Evolutionary conservation across 2,329 filamentous ascomycete genomes (phyloP).

Genomic region (Colletotrichum echinochloae): DNA sequence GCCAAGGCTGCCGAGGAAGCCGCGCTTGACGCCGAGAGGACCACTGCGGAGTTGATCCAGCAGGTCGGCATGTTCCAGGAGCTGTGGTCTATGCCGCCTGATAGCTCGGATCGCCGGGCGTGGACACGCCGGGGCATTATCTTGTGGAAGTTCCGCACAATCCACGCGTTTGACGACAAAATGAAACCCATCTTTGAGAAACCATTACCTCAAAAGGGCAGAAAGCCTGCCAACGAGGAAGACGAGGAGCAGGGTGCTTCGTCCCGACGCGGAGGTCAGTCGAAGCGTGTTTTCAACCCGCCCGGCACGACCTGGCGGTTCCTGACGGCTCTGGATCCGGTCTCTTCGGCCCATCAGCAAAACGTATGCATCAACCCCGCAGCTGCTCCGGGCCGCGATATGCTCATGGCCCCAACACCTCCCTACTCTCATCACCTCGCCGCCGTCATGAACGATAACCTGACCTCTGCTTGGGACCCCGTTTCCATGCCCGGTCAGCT

Average conservation of each 20-base stretch:
- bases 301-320: conserved; percentile 71
- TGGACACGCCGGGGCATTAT: conserved; percentile 72
- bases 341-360: conserved; percentile 69
- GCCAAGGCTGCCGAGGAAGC: conserved; percentile 42
- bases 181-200: conserved; percentile 56
- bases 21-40: conserved; percentile 42
- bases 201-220: conserved; percentile 39
- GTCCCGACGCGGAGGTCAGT: conserved; percentile 25
- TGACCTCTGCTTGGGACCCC: conserved; percentile 62
- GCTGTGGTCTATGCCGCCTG: conserved; percentile 67
- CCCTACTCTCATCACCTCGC: conserved; percentile 59
- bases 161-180: conserved; percentile 60
- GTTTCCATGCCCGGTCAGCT: conserved; percentile 49
- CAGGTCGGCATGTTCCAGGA: conserved; percentile 77
- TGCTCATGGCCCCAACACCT: conserved; percentile 66
- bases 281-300: conserved; percentile 57
- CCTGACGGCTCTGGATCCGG: conserved; percentile 70
- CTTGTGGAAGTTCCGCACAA: conserved; percentile 72
- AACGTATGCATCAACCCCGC: conserved; percentile 48
- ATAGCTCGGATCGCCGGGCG: conserved; percentile 48
- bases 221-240: conserved; percentile 36
- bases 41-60: conserved; percentile 63
- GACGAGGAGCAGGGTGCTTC: conserved; percentile 47
- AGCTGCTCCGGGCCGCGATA: conserved; percentile 50
- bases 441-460: conserved; percentile 69